Percentiles rank a stretch among this genome's conserved stretches.
Evolutionary conservation across 192 early-diverging fungal species (phyloP).

Genomic region (Coemansia sp.): DNA sequence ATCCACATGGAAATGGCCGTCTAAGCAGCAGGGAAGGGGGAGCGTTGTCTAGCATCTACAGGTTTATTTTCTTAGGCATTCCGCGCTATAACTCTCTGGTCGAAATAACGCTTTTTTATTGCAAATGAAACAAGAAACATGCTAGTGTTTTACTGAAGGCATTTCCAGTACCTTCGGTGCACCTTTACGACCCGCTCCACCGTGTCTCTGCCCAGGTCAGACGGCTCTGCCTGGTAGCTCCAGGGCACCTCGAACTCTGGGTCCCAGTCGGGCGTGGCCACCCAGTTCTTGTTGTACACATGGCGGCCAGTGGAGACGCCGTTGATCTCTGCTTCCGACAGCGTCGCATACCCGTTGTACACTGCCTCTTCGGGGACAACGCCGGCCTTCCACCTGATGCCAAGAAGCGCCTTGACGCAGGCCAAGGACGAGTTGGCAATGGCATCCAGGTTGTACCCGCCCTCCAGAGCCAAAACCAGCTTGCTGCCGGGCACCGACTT

Average conservation of each 20-base stretch:
- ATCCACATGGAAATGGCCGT: conserved; percentile 97
- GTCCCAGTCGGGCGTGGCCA: conserved; percentile 19
- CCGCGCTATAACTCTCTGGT: too few species aligned
- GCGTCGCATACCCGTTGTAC: conserved; percentile 32
- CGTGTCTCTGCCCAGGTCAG: conserved; percentile 20
- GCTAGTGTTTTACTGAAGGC: background rate
- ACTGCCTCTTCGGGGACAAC: conserved; percentile 25
- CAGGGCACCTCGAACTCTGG: conserved; percentile 24
- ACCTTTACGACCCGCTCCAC: conserved; percentile 28
- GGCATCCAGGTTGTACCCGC: conserved; percentile 82
- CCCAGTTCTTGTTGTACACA: conserved; percentile 18
- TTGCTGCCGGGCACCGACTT: conserved; percentile 65
- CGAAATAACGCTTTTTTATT: background rate
- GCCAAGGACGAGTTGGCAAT: conserved; percentile 72
- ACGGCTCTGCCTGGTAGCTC: conserved; percentile 21
- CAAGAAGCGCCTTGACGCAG: conserved; percentile 70
- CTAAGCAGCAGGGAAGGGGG: too few species aligned
- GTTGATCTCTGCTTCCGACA: conserved; percentile 37
- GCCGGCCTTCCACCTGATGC: conserved; percentile 51
- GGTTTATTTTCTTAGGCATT: too few species aligned
- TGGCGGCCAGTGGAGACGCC: conserved; percentile 10
- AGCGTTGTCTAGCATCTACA: too few species aligned
- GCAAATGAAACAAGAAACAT: too few species aligned
- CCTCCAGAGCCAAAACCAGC: conserved; percentile 80
- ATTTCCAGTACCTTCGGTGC: conserved; percentile 26